Base-by-base conservation (phyloP, 2,329 filamentous ascomycete species). In the Cladosporium sp. region DNA sequence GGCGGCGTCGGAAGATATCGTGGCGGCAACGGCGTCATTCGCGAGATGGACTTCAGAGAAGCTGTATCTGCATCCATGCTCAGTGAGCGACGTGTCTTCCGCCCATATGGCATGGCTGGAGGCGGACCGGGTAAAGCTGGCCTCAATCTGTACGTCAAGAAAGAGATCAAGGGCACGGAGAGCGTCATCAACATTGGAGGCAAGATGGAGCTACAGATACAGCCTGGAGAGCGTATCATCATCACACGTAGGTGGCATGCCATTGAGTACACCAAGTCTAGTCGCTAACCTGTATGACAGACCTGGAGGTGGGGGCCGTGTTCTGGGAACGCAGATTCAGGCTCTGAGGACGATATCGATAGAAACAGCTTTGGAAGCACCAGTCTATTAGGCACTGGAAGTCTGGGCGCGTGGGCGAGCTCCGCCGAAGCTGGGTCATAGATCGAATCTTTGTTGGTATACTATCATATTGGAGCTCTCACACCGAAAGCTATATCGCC, bases 81-180 rank as follows among this genome's bases (percentile, higher is more conserved):
- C 10, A 67, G 63, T 17, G 70, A 73, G 60, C 49, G 71, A 3
- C 57, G 71, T 35, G 69, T 68, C 1, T 65, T 62, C 6, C 61
- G 64, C 13, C 70, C 70, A 1, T 72, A 71, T 57, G 71, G 71
- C 9, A 63, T 72, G 64, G 37, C 60, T 7, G 68, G 70, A 6
- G 71, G 70, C 6, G 62, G 66, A 25, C 61, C 68, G 37, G 73
- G 70, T 39, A 58, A 66, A 32, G 57, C 59, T 12, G 69, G 69
- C 4, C 64, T 65, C 15, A 71, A 70, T 39, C 45, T 64, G 5
- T 68, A 63, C 13, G 60, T 70, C 22, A 63, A 63, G 1, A 66
- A 70, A 36, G 60, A 67, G 13, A 25, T 56, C 9, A 60, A 37
- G 13, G 61, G 61, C 13, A 58, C 56, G n/a, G 61, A 60, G 28